Percentiles rank a stretch among this genome's conserved stretches.
Evolutionary conservation across 2,329 filamentous ascomycete species (phyloP).

Genomic region (Pseudocercospora cruenta): DNA sequence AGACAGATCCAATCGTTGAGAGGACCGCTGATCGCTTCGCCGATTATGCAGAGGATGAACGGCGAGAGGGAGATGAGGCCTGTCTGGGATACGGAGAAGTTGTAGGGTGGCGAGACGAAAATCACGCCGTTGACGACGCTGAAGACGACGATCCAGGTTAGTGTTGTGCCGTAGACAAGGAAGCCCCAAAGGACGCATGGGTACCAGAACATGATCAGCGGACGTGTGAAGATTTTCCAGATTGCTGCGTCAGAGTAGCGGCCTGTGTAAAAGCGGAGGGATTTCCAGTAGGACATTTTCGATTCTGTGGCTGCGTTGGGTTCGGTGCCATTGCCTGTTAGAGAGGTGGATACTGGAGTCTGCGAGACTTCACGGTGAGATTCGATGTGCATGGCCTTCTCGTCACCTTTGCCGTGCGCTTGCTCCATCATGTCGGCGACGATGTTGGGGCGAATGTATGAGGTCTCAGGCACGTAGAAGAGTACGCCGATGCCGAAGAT

Average conservation of each 20-base stretch:
- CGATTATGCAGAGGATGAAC: conserved; percentile 53
- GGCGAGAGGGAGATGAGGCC: conserved; percentile 56
- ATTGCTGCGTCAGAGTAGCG: conserved; percentile 39
- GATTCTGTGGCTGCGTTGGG: conserved; percentile 19
- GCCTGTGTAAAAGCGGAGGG: conserved; percentile 38
- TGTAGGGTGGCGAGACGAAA: conserved; percentile 42
- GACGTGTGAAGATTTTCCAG: conserved; percentile 42
- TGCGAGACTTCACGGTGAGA: conserved; percentile 12
- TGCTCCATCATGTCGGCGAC: conserved; percentile 13
- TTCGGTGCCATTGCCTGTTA: conserved; percentile 26
- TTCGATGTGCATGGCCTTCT: conserved; percentile 24
- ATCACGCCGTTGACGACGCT: conserved; percentile 53
- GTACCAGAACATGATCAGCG: conserved; percentile 40
- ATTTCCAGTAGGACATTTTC: conserved; percentile 36
- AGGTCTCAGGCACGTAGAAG: conserved; percentile 39
- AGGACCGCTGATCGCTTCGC: conserved; percentile 50
- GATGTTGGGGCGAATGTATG: conserved; percentile 27
- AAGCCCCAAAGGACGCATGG: conserved; percentile 45
- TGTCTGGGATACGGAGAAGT: conserved; percentile 53
- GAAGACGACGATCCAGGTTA: conserved; percentile 51
- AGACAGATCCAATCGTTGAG: conserved; percentile 51
- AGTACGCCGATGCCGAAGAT: conserved; percentile 36
- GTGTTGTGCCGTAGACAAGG: conserved; percentile 48
- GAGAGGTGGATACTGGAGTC: neutral
- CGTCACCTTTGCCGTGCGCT: conserved; percentile 17